Conservation (phyloP, 768 basidiomycete species). For the Auricularia cornea region DNA sequence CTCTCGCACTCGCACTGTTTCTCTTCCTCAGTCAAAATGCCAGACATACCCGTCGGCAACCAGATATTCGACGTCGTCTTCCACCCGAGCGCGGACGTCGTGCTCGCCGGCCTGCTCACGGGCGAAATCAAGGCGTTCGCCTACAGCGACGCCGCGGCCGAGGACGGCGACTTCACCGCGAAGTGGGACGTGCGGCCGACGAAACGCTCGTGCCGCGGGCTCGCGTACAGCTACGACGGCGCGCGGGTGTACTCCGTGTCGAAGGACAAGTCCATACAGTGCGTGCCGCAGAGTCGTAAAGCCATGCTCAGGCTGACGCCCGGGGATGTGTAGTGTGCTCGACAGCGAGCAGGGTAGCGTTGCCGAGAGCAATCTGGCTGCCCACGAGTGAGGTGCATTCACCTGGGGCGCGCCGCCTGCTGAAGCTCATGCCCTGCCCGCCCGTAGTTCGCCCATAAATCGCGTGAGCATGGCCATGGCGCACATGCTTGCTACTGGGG, state of each 20-base stretch:
- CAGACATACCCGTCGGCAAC: constrained; percentile 59
- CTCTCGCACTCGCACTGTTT: too few relatives aligned
- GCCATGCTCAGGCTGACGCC: constrained; percentile 10
- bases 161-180: constrained; percentile 47
- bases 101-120: constrained; percentile 61
- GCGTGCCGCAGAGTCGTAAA: constrained; percentile 24
- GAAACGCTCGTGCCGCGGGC: constrained; percentile 74
- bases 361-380: constrained; percentile 38
- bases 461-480: constrained; percentile 66
- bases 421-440: constrained; percentile 1
- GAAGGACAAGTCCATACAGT: constrained; percentile 76
- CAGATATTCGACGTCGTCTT: constrained; percentile 89
- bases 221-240: constrained; percentile 63
- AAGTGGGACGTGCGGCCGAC: constrained; percentile 63
- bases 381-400: constrained; percentile 55
- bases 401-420: constrained; percentile 26
- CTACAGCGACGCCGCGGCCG: constrained; percentile 74
- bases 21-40: constrained; percentile 24
- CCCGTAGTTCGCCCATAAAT: constrained; percentile 68
- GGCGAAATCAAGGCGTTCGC: constrained; percentile 76
- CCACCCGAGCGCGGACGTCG: constrained; percentile 62
- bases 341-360: constrained; percentile 53
- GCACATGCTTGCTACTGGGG: constrained; percentile 74
- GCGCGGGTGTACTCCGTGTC: constrained; percentile 66
- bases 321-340: constrained; percentile 39